Base-by-base conservation (phyloP, 352 stramenopile genomes). In the Globisporangium nunn region DNA sequence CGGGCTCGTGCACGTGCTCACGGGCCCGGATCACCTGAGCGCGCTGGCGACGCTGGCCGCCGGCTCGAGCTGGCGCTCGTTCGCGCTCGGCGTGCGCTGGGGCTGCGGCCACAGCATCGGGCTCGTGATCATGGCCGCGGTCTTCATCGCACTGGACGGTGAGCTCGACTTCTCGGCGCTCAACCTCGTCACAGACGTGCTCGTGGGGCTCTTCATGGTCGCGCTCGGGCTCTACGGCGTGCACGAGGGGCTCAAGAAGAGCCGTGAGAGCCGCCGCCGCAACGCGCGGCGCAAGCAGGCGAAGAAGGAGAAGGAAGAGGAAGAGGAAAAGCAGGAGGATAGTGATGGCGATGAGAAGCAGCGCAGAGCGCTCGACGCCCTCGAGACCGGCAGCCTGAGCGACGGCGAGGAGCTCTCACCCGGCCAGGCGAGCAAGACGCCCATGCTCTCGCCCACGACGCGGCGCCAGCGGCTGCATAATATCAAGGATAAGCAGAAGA, bases 31-130 rank as follows among this genome's bases (percentile, higher is more conserved):
- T 62, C 92, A 98, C 62, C 71, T 98, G 31, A 90, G 78, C 52
- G 90, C 89, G 35, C 64, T 97, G 14, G 88, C 87, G 8, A 94
- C 90, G 39, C 80, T 97, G 58, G 87, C 77, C 28, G 80, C 84
- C 5, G 81, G 71, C 41, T 87, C 75, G 4, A 93, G 78, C n/a
- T 91, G 72, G 66, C 68, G 71, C 28, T 78, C 86, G 2, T 97
- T 97, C 62, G 66, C 73, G 15, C 72, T 97, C 3, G 89, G 89
- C 12, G 70, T 97, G 18, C 83, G 85, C 70, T 98, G 90, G 90
- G 92, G 92, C 17, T 78, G 90, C 35, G 90, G 92, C 33, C 91
- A 98, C 68, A 91, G 74, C 14, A 83, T 91, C 28, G 92, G 92
- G 1, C 72, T 98, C 28, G 54, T 98, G 51, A 56, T 91, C 62